Base-by-base conservation (phyloP, 1,284 basidiomycete genomes). In the Ceratobasidium papillatum region DNA sequence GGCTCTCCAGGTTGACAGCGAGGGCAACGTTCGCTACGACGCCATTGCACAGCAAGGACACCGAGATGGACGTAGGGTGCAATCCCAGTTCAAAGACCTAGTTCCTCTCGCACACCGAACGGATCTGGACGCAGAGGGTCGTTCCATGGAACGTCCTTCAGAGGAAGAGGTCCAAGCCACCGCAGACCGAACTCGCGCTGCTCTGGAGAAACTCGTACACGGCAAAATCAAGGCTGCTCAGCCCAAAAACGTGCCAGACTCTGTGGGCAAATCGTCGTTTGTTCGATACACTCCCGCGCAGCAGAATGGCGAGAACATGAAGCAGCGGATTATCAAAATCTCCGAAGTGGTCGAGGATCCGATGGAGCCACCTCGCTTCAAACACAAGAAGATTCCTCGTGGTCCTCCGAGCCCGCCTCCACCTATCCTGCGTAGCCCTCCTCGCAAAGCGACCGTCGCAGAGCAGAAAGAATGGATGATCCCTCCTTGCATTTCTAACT, bases 381-480 rank as follows among this genome's bases (percentile, higher is more conserved):
- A 98, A 82, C 95, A 98, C 82, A 98, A 98, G 86, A 99, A 99
- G 86, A 95, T 99, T 75, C 97, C 98, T 3, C 86, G 94, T 78
- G 98, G 96, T 1, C 95, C 96, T 12, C 96, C 95, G 0, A 96
- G 94, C 79, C 97, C 98, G 0, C 98, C 98, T 1, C 95, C 97
- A 1, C 97, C 98, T n/a, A 94, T 99, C 0, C 85, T 99, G 65
- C 91, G 97, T 54, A 96, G 94, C 84, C 98, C 98, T 1, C 98
- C 98, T 5, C 88, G 98, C 74, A 97, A 98, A 80, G 95, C 95
- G 2, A 98, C 97, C 0, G 94, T 94, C 2, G 93, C 95, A 76
- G 98, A 99, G 81, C 97, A 99, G 84, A 99, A 99, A 83, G 97
- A 99, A 80, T 99, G 98, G 98, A 98, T 98, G 96, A 99, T 99